Base-by-base conservation (phyloP, 768 basidiomycete genomes). In the Epithele typhae region DNA sequence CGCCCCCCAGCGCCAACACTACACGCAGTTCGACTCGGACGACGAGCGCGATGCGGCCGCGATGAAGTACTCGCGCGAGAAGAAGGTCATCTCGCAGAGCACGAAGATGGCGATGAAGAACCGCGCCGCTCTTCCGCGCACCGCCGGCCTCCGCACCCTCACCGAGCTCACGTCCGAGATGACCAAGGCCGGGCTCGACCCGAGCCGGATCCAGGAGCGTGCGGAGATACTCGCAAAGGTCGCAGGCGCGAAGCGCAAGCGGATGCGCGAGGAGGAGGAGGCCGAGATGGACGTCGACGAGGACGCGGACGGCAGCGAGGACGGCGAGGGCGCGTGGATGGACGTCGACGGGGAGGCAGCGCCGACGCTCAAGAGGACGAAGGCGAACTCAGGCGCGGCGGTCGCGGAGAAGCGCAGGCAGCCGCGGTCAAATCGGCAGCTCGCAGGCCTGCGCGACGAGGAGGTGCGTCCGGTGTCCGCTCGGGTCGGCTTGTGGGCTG, bases 61-160 rank as follows among this genome's bases (percentile, higher is more conserved):
- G 63, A 75, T 81, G 57, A 68, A 76, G 60, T 58, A 68, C 48
- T 71, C 81, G 44, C 76, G 89, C 54, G 61, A 73, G 46, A 71
- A 82, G 67, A 82, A 89, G 72, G 73, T 91, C 60, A 71, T 69
- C 44, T 82, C 88, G 11, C 88, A 89, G 60, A 75, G 74, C 54
- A 70, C 77, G 61, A 98, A 96, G 69, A 92, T 94, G 68, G 79
- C 83, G 34, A 81, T 82, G 63, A 92, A 90, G 76, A 92, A 96
- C 73, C 75, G 79, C 54, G 69, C 86, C n/a, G 77, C 77, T 46
- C 77, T 84, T 22, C 95, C 77, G 35, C 87, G 82, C 60, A 95
- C 79, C 70, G 73, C 84, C 62, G 67, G 88, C 67, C 71, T 80
- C 45, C 74, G 81, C 40, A 71, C 81, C 66, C 62, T 87, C 61